Conservation (phyloP, 371 early-diverging fungal genomes). For the Batkoa obscura region DNA sequence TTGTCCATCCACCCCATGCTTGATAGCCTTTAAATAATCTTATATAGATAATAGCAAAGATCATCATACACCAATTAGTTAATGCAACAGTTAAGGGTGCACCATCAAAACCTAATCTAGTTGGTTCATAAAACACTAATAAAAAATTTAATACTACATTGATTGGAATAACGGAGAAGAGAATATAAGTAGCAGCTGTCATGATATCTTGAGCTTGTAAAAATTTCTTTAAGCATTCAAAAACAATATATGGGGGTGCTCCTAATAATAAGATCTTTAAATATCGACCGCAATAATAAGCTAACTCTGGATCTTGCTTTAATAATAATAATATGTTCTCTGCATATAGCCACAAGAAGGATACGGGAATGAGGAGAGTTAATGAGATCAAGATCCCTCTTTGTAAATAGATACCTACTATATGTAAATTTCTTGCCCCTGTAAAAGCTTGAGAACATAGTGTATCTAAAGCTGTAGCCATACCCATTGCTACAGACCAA, state of each 20-base stretch:
- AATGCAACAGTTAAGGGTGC: constrained; percentile 60
- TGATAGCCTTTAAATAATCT: constrained; percentile 37
- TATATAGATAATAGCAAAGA: constrained; percentile 37
- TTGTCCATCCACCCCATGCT: constrained; percentile 75
- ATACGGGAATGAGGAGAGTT: constrained; percentile 44
- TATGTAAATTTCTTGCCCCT: constrained; percentile 30
- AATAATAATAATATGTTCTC: constrained; percentile 24
- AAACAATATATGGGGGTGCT: constrained; percentile 51
- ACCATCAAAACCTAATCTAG: constrained; percentile 60
- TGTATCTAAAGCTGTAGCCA: constrained; percentile 70
- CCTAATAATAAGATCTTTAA: constrained; percentile 44
- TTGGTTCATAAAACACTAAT: constrained; percentile 47
- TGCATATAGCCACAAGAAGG: constrained; percentile 52
- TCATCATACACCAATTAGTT: constrained; percentile 40
- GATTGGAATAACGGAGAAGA: constrained; percentile 46
- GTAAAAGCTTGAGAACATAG: constrained; percentile 76
- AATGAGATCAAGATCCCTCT: constrained; percentile 54
- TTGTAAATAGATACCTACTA: constrained; percentile 64
- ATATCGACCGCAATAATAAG: constrained; percentile 31
- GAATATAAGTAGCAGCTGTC: constrained; percentile 55
- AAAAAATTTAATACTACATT: constrained; percentile 51
- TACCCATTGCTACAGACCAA: constrained; percentile 57
- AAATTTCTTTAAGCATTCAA: constrained; percentile 62
- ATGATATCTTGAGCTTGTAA: constrained; percentile 67
- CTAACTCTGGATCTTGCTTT: constrained; percentile 33